Evolutionary conservation across 306 rosid species (phyloP).

Genomic region (Ormosia semicastrata): DNA sequence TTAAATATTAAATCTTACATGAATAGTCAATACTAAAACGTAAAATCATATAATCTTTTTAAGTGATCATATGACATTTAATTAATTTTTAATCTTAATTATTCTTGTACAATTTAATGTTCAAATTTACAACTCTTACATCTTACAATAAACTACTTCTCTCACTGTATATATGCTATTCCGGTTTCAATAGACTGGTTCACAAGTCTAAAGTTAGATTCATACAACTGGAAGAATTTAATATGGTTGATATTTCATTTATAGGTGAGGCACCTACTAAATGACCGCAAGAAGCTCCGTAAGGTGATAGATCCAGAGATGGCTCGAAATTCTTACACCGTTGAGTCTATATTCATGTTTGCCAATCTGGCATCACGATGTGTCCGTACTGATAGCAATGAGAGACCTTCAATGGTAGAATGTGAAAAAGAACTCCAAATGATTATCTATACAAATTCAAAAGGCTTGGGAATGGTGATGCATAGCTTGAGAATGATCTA

Average conservation of each 20-base stretch:
- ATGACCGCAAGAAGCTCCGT: constrained; percentile 75
- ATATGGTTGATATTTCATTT: constrained; percentile 20
- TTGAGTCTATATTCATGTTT: constrained; percentile 81
- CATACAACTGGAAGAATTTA: background rate
- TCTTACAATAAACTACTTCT: no score
- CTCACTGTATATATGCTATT: no score
- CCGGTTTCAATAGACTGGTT: background rate
- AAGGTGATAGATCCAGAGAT: constrained; percentile 86
- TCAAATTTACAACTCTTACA: no score
- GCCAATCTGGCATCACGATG: constrained; percentile 95
- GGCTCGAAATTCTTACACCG: constrained; percentile 68
- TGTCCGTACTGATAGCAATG: constrained; percentile 72
- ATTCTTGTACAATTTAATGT: no score
- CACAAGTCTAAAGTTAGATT: background rate
- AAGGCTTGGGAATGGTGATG: constrained; percentile 62
- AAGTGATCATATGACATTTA: no score
- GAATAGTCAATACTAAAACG: no score
- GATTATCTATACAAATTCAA: constrained; percentile 69
- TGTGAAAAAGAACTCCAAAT: constrained; percentile 75
- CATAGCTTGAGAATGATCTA: constrained; percentile 63
- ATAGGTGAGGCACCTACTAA: constrained; percentile 77
- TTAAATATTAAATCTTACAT: no score
- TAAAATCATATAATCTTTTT: no score
- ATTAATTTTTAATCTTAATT: no score
- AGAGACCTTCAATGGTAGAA: constrained; percentile 83